Evolutionary conservation across 805 yeast species (phyloP), one percentile per base, ranked within the genome.

Genomic region (Wickerhamomyces silvicola): DNA sequence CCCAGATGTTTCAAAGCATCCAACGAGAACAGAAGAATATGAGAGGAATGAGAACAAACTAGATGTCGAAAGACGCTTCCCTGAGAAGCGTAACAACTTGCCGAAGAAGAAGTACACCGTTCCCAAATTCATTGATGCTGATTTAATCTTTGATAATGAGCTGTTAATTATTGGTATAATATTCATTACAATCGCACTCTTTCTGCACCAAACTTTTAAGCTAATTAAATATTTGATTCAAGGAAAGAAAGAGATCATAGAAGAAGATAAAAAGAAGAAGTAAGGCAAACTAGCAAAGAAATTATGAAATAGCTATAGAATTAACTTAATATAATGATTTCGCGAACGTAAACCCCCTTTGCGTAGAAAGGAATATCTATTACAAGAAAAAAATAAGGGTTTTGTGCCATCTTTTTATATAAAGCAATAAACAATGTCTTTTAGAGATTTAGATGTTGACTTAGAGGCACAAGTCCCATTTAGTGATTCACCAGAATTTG

Each of bases 401-500:
- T n/a, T n/a, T n/a, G n/a, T n/a, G n/a, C n/a, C n/a, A n/a, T n/a
- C n/a, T n/a, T n/a, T n/a, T n/a, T n/a, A n/a, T n/a, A n/a, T n/a
- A n/a, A n/a, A n/a, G n/a, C n/a, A 19, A 19, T 10, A 8, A 9
- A 21, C 11, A 7, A 52, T 52, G 56, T 52, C 57, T 2, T 52
- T 52, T 33, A 41, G 35, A 19, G 40, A 41, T 21, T 20, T 43
- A 4, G 51, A 43, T 27, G 48, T 52, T 21, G 56, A 51, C 24
- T 34, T 52, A 20, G 55, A 50, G 27, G 17, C 42, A 0, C 56
- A 51, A 24, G 31, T 7, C 2, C 50, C 52, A 8, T 69, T 47
- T 41, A 51, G 53, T 20, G 73, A 75, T 46, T 62, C 70, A 16
- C 80, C 81, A 4, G 76, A 68, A 45, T 76, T 72, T 46, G 77